Evolutionary conservation across 176 grass and related monocot genomes (phyloP), one percentile per base, ranked within the genome.

Genomic region (Musa schizocarpa): DNA sequence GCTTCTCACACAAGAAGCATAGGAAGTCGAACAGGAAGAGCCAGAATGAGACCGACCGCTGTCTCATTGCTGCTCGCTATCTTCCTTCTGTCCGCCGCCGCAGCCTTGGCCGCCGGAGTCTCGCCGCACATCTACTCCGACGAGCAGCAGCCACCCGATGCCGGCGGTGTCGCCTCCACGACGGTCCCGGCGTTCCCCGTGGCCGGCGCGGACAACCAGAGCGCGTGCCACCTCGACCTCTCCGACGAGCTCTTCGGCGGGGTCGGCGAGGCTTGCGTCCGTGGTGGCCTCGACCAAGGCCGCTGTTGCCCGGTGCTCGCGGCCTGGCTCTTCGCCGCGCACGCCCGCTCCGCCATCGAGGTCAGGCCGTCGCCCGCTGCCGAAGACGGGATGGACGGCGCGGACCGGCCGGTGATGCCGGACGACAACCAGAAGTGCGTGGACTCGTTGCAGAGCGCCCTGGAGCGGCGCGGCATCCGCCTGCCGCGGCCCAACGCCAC

Each of bases 351-450:
- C 13, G 95, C 95, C 50, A 86, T 98, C 11, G 85, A 89, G 72
- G n/a, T 98, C 1, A 81, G 79, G 17, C 74, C 84, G 5, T 78
- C 90, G 1, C 27, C 90, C 4, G 69, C 81, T 1, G 56, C 80
- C 9, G 77, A 69, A 11, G 76, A 53, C 1, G 84, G 72, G 8
- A 73, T 55, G 4, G 52, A 50, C 51, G 85, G 83, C 5, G 85
- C 77, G 48, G 90, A 87, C 50, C 89, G 84, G 1, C 95, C 95
- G 65, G 89, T 99, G 95, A 88, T 99, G 9, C 95, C 95, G 11
- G 92, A 94, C 84, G 95, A 99, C 85, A 99, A 99, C 82, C 95
- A 99, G 90, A 65, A 86, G 54, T 99, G 95, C 66, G 95, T 99
- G 25, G 95, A 99, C 81, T 80, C 86, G 58, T 87, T 99, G 75